Conservation (phyloP, 805 yeast genomes). For the Cyberlindnera japonica region DNA sequence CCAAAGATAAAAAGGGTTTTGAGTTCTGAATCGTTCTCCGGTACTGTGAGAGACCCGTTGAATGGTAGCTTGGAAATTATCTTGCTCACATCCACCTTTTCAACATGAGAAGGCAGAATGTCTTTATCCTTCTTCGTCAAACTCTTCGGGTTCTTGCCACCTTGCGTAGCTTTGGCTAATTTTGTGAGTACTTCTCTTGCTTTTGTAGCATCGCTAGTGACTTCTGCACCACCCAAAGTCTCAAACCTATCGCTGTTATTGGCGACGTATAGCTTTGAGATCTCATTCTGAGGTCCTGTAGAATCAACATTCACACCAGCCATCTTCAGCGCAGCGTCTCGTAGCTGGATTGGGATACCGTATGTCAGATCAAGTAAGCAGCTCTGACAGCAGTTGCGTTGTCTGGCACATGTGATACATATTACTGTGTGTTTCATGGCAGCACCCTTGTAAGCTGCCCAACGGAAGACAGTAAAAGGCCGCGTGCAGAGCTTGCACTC, state of each 20-base stretch:
- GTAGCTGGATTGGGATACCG: conserved; percentile 71
- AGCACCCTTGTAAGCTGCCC: conserved; percentile 51
- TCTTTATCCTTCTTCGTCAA: conserved; percentile 10
- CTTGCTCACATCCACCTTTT: conserved; percentile 44
- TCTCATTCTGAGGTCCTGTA: conserved; percentile 45
- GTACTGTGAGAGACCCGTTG: conserved; percentile 48
- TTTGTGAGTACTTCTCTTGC: conserved; percentile 52
- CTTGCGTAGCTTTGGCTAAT: conserved; percentile 29
- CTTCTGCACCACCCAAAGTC: conserved; percentile 35
- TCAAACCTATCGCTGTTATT: conserved; percentile 38
- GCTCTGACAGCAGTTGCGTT: conserved; percentile 80
- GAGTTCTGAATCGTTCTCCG: conserved; percentile 36
- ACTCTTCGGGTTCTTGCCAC: conserved; percentile 17
- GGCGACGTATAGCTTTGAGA: conserved; percentile 55
- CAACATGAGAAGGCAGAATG: conserved; percentile 18
- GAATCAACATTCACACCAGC: conserved; percentile 46
- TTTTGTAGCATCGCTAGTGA: conserved; percentile 31
- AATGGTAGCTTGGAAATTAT: conserved; percentile 63
- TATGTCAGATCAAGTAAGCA: conserved; percentile 81
- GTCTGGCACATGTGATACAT: conserved; percentile 76
- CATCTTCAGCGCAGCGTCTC: conserved; percentile 78
- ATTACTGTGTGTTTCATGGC: conserved; percentile 60
- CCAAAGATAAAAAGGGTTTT: conserved; percentile 75
- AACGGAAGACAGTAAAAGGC: conserved; percentile 76
- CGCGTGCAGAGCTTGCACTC: conserved; percentile 83